phyloP scores from a whole-genome alignment of 2,329 filamentous ascomycete species.

The Pseudogymnoascus sp. region DNA sequence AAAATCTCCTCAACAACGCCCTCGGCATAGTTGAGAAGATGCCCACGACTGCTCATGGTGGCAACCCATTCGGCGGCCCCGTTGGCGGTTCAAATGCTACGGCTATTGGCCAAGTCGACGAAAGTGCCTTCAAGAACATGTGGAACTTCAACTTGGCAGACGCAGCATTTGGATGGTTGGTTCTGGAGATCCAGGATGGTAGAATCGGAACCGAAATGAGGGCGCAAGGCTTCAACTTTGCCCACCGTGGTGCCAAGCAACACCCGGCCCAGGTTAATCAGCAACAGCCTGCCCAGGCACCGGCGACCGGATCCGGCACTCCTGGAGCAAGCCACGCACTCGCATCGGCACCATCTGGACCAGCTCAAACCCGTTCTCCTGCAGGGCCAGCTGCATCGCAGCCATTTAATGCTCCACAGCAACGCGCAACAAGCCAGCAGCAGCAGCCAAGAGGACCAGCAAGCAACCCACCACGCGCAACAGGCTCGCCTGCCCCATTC shows the following conservation, averaged over 20 bases:
- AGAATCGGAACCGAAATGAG: constrained; percentile 98
- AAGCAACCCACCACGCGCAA: constrained; percentile 23
- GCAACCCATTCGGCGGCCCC: constrained; percentile 91
- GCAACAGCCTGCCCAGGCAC: constrained; percentile 29
- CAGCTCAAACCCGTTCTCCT: constrained; percentile 24
- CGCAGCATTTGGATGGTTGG: constrained; percentile 91
- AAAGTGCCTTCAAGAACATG: constrained; percentile 99
- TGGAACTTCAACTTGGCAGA: constrained; percentile 99
- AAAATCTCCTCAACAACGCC: constrained; percentile 83
- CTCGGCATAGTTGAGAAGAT: constrained; percentile 95
- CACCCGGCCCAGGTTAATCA: constrained; percentile 34
- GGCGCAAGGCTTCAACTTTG: constrained; percentile 98
- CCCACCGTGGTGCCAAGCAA: constrained; percentile 83
- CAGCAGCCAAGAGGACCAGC: constrained; percentile 27
- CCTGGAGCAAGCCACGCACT: constrained; percentile 28
- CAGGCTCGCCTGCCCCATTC: constrained; percentile 26
- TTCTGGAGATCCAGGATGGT: constrained; percentile 89
- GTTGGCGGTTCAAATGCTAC: constrained; percentile 56
- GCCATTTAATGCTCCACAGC: constrained; percentile 23
- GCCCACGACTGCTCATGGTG: constrained; percentile 87
- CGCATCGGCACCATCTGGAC: constrained; percentile 27
- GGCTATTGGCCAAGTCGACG: constrained; percentile 81
- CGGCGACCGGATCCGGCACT: constrained; percentile 29
- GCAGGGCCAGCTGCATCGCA: constrained; percentile 21
- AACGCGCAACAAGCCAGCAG: constrained; percentile 22